phyloP scores from a whole-genome alignment of 768 basidiomycete genomes.

The Porphyrellus cyaneotinctus region DNA sequence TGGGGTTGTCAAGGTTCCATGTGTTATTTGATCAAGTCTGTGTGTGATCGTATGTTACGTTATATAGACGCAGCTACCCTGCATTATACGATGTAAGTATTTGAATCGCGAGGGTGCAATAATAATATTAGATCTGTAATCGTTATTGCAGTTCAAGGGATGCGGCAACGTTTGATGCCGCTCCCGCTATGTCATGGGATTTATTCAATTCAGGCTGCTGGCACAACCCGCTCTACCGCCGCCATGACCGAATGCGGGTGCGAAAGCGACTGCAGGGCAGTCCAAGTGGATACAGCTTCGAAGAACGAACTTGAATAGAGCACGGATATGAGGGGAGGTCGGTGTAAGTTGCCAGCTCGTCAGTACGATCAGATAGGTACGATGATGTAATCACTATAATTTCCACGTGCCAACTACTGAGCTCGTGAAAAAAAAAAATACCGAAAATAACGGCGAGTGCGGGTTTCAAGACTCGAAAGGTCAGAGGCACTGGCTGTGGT shows the following conservation, averaged over 20 bases:
- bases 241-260: conserved; percentile 5
- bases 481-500: background rate
- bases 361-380: conserved; percentile 14
- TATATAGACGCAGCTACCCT: conserved; percentile 1
- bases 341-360: conserved; percentile 13
- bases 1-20: conserved; percentile 9
- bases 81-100: conserved; percentile 7
- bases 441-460: background rate
- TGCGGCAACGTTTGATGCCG: background rate
- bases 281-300: conserved; percentile 3
- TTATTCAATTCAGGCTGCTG: background rate
- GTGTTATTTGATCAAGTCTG: conserved; percentile 3
- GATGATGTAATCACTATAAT: conserved; percentile 27
- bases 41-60: conserved; percentile 25
- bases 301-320: conserved; percentile 2
- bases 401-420: conserved; percentile 18
- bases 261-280: background rate
- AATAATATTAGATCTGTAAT: conserved; percentile 6
- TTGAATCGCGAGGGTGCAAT: background rate
- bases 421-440: conserved; percentile 8
- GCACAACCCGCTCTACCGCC: conserved; percentile 16
- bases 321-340: conserved; percentile 18
- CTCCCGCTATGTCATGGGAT: background rate
- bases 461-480: background rate
- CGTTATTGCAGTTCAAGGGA: background rate